A percentile compares a stretch with the other conserved stretches of the same genome.
Conservation (phyloP, 768 basidiomycete species). For the Heimioporus sp. region DNA sequence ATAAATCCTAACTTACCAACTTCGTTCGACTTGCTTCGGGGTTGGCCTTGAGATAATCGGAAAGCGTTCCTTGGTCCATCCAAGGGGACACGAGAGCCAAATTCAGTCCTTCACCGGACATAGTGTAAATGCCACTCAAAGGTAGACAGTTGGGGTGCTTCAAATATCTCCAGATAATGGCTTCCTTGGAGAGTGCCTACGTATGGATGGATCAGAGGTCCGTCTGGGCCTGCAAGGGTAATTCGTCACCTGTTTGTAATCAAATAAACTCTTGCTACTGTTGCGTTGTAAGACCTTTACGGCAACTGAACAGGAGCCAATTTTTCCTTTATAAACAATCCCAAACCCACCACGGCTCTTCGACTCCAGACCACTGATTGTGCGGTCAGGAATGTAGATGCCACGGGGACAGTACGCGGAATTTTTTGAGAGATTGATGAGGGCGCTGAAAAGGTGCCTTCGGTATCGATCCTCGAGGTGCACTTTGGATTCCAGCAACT, state of each 20-base stretch:
- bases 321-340: constrained; percentile 14
- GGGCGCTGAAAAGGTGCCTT: constrained; percentile 12
- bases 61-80: constrained; percentile 36
- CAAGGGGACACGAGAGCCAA: constrained; percentile 37
- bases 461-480: constrained; percentile 16
- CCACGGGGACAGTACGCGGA: constrained; percentile 18
- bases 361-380: constrained; percentile 5
- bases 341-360: constrained; percentile 22
- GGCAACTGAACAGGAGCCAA: constrained; percentile 24
- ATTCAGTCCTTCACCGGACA: constrained; percentile 15
- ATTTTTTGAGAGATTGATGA: constrained; percentile 20
- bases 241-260: constrained; percentile 18
- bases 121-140: constrained; percentile 30
- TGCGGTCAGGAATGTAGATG: constrained; percentile 5
- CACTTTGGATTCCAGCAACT: constrained; percentile 23
- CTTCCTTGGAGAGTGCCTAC: constrained; percentile 31
- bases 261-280: background rate
- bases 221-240: background rate
- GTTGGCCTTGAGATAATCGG: constrained; percentile 26
- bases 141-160: constrained; percentile 36
- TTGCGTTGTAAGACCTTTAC: constrained; percentile 19
- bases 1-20: constrained; percentile 28
- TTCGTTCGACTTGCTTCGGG: constrained; percentile 23
- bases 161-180: constrained; percentile 34
- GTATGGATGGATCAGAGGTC: background rate